These are phyloP conservation scores for Annona cherimola DNA, from an alignment of 164 flowering plant species.

Conservation along the genomic window DNA sequence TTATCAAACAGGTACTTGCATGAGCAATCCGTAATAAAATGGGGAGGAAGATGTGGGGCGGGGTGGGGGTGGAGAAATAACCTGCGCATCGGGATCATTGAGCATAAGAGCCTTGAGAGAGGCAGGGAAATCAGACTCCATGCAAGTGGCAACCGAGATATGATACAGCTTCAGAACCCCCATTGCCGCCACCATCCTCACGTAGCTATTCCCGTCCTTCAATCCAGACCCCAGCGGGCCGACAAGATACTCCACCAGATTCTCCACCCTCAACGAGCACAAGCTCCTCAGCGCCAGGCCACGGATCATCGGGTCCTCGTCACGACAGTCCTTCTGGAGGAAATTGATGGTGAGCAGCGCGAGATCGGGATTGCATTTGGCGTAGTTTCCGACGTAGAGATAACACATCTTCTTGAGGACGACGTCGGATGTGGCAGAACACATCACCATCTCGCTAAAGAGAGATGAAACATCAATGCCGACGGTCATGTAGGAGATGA, in stretches of 20 bases:
- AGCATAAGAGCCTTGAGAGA: slow-evolving; percentile 78
- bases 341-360: slow-evolving; percentile 94
- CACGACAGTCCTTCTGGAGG: slow-evolving; percentile 94
- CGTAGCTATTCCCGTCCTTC: slow-evolving; percentile 79
- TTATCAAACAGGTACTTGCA: neutral
- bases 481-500: slow-evolving; percentile 91
- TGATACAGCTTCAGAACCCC: slow-evolving; percentile 91
- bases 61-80: slow-evolving; percentile 7
- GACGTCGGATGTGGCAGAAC: slow-evolving; percentile 93
- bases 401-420: slow-evolving; percentile 99
- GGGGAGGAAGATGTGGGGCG: neutral
- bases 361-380: slow-evolving; percentile 91
- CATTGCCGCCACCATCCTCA: slow-evolving; percentile 76
- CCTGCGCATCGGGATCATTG: slow-evolving; percentile 85
- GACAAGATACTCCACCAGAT: slow-evolving; percentile 93
- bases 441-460: slow-evolving; percentile 99
- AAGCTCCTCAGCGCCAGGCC: slow-evolving; percentile 93
- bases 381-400: slow-evolving; percentile 91
- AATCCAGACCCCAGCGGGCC: slow-evolving; percentile 92
- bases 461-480: slow-evolving; percentile 93
- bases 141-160: slow-evolving; percentile 74
- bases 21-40: neutral
- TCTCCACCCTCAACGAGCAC: slow-evolving; percentile 74
- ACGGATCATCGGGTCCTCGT: slow-evolving; percentile 96
- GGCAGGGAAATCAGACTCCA: slow-evolving; percentile 85